Evolutionary conservation across 2,329 filamentous ascomycete species (phyloP).

Genomic region (Raffaelea ambrosiae): DNA sequence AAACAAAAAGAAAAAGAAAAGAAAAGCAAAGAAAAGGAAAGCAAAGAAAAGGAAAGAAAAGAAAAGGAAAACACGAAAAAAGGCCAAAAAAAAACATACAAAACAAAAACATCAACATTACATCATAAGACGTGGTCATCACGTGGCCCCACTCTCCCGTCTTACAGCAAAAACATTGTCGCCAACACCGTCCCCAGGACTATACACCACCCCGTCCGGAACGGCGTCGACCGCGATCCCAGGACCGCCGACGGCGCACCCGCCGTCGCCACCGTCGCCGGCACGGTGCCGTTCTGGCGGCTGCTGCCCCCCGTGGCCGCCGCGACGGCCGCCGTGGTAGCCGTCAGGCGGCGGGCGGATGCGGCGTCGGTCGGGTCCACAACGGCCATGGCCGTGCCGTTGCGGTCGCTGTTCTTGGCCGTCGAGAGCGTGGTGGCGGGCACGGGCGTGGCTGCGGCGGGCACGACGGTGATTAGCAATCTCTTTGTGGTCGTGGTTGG

Average conservation of each 20-base stretch:
- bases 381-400: no score
- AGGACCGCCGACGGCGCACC: background rate
- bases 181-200: background rate
- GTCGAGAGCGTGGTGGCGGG: background rate
- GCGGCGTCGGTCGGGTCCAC: no score
- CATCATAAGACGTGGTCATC: background rate
- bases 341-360: no score
- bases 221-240: background rate
- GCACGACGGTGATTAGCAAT: background rate
- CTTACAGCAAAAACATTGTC: background rate
- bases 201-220: background rate
- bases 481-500: no score
- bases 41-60: background rate
- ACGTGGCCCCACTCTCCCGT: no score
- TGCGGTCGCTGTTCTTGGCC: background rate
- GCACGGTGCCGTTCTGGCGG: background rate
- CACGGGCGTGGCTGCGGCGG: background rate
- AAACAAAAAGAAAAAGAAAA: background rate
- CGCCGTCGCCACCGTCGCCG: background rate
- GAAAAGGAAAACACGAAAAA: background rate
- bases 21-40: background rate
- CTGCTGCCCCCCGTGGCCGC: no score
- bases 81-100: background rate
- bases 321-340: no score
- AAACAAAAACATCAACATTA: background rate